Percentiles rank a stretch among this genome's conserved stretches.
Conservation (phyloP, 768 basidiomycete genomes). For the Baorangia bicolor region DNA sequence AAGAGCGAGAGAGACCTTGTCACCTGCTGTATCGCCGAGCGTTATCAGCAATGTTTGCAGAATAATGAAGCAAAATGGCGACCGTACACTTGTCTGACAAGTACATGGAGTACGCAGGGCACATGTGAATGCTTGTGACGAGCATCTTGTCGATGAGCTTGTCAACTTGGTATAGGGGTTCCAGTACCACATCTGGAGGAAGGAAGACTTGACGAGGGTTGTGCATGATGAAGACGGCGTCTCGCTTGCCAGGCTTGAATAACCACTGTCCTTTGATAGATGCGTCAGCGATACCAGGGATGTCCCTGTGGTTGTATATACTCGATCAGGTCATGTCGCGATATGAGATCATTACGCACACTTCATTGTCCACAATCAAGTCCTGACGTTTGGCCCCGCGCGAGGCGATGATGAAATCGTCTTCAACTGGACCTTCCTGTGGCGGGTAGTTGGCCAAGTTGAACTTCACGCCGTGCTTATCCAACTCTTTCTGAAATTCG, state of each 20-base stretch:
- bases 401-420: conserved; percentile 25
- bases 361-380: conserved; percentile 1
- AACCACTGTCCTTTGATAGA: conserved; percentile 33
- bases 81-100: conserved; percentile 26
- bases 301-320: background rate
- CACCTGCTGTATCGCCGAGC: conserved; percentile 14
- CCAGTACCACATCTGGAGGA: conserved; percentile 22
- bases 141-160: conserved; percentile 29
- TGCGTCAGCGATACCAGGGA: conserved; percentile 24
- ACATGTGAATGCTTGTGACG: conserved; percentile 32
- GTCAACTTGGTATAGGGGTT: conserved; percentile 25
- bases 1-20: conserved; percentile 23
- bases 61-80: background rate
- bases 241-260: conserved; percentile 28
- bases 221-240: conserved; percentile 34
- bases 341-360: conserved; percentile 13
- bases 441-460: conserved; percentile 19
- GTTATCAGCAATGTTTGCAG: background rate
- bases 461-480: conserved; percentile 10
- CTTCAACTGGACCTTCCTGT: conserved; percentile 16
- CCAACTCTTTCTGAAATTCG: conserved; percentile 16
- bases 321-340: background rate
- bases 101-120: conserved; percentile 35
- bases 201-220: conserved; percentile 23
- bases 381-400: conserved; percentile 15